Base-by-base conservation (phyloP, 1,139 yeast species). In the Hansenula lynferdii region DNA sequence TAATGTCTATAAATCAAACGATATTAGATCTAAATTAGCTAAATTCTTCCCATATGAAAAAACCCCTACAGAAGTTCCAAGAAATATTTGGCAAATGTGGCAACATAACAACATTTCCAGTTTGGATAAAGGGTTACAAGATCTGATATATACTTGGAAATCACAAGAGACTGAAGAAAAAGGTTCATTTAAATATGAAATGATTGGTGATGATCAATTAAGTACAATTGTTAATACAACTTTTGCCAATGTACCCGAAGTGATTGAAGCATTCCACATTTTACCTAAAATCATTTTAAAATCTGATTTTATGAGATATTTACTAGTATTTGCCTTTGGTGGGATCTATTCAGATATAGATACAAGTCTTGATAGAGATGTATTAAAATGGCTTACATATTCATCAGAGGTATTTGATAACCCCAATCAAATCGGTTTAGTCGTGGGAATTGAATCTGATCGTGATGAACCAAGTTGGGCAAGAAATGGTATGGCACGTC, bases 301-400 rank as follows among this genome's bases (percentile, higher is more conserved):
- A 57, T 95, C 95, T 11, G 96, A 89, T 61, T 89, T 89, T 53
- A 85, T 89, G 68, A 67, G 96, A 42, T 89, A 89, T 59, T 67
- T 89, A 51, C 78, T 89, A 38, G 61, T 89, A 34, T 78, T 72
- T 51, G 95, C 96, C 8, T 70, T 86, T 42, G 97, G 97, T 22
- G 97, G 97, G 2, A 82, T 85, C 2, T 89, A 89, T 36, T 73
- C 92, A 1, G 97, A 89, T 57, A 82, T 89, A 38, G 97, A 89
- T 57, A 89, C 97, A 3, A 27, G 30, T 14, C 27, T 38, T 12
- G 29, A 34, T 16, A 28, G n/a, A 11, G 37, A 39, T 22, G 17
- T 44, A 6, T 15, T 29, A 5, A 23, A 31, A 2, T 44, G 48
- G 48, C 15, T 43, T 8, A 21, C 44, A 3, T 47, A 42, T 36